Percentiles rank a stretch among this genome's conserved stretches.
Conservation (phyloP, 1,139 yeast genomes). For the Yamadazyma diddensiae region DNA sequence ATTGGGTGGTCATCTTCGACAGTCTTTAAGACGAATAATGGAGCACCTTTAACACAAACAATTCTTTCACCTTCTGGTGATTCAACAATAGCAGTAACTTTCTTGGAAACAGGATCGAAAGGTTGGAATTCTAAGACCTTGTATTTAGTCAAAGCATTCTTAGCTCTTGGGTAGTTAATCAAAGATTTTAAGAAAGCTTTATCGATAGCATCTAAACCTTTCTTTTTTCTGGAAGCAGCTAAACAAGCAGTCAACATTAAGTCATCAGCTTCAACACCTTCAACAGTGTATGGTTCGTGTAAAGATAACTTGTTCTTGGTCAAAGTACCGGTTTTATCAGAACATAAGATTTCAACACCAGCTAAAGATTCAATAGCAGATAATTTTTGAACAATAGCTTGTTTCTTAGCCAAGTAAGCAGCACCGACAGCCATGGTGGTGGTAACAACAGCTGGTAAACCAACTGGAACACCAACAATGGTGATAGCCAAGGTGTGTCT, state of each 20-base stretch:
- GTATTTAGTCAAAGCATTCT: conserved; percentile 93
- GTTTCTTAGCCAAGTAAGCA: conserved; percentile 97
- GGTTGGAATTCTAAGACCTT: conserved; percentile 95
- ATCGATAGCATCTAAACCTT: conserved; percentile 98
- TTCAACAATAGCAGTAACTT: conserved; percentile 91
- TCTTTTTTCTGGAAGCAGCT: conserved; percentile 98
- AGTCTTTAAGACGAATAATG: conserved; percentile 90
- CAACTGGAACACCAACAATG: conserved; percentile 99
- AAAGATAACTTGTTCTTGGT: conserved; percentile 96
- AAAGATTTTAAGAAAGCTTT: conserved; percentile 95
- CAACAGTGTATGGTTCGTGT: conserved; percentile 98
- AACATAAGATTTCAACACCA: conserved; percentile 98
- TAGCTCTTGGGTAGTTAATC: conserved; percentile 85
- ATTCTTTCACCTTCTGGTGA: conserved; percentile 96
- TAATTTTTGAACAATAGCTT: conserved; percentile 97
- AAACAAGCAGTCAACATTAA: conserved; percentile 97
- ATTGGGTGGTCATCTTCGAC: conserved; percentile 96
- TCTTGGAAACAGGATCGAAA: conserved; percentile 96
- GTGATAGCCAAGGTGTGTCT: conserved; percentile 95
- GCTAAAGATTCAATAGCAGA: conserved; percentile 98
- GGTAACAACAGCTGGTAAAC: conserved; percentile 99
- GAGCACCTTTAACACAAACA: conserved; percentile 98
- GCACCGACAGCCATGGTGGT: conserved; percentile 99
- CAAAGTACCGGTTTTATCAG: conserved; percentile 99
- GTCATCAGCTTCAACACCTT: conserved; percentile 97